Evolutionary conservation across 2,329 filamentous ascomycete species (phyloP).

Genomic region (Ophiostoma sp.): DNA sequence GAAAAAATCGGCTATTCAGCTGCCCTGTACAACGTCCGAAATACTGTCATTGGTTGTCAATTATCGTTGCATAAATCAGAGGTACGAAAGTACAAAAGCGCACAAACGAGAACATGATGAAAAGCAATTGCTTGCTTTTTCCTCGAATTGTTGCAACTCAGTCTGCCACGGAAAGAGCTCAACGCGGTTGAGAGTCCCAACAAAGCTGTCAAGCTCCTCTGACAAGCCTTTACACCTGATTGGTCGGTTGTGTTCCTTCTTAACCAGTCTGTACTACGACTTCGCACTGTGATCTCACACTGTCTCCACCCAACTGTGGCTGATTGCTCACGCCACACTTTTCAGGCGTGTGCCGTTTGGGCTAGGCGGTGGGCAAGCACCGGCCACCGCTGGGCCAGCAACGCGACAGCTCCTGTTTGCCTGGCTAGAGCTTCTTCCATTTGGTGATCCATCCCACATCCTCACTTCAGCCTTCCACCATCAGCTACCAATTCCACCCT

Average conservation of each 20-base stretch:
- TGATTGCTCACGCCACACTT: slow-evolving; percentile 17
- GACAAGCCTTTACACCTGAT: slow-evolving; percentile 13
- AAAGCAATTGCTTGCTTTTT: neutral
- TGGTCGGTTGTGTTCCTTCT: neutral
- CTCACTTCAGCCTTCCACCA: slow-evolving; percentile 3
- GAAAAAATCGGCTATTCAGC: neutral
- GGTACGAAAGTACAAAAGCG: neutral
- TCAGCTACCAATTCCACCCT: neutral
- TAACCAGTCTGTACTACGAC: neutral
- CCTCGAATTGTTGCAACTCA: neutral
- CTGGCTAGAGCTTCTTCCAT: slow-evolving; percentile 15
- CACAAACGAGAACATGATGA: too few relatives aligned
- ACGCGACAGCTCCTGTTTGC: slow-evolving; percentile 21
- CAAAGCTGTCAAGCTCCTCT: neutral
- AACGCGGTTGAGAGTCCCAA: neutral
- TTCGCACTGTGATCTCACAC: neutral
- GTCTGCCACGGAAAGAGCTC: neutral
- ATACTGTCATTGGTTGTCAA: neutral
- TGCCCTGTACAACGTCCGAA: neutral
- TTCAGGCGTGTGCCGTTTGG: neutral
- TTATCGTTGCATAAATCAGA: neutral
- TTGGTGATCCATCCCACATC: neutral
- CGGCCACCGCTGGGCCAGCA: slow-evolving; percentile 5
- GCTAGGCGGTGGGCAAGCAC: neutral
- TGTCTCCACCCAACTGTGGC: neutral